Evolutionary conservation across 148 eudicot genomes (phyloP).

Genomic region (Polygonum maritimum): DNA sequence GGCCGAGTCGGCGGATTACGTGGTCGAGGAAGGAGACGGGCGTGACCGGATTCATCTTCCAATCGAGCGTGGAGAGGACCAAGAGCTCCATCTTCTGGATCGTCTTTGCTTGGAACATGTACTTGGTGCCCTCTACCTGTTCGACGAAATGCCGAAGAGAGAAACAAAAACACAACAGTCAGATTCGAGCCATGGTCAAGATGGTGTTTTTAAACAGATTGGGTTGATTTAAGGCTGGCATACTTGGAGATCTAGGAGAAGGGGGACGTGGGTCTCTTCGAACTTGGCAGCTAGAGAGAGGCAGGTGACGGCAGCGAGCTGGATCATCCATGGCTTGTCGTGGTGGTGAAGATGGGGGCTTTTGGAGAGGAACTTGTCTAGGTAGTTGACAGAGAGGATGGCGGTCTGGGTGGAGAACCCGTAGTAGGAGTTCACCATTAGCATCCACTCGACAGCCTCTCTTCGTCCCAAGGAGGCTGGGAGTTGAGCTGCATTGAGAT

Average conservation of each 20-base stretch:
- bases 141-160: neutral
- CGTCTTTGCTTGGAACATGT: constrained; percentile 60
- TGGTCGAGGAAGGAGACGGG: constrained; percentile 78
- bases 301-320: constrained; percentile 75
- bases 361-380: constrained; percentile 41
- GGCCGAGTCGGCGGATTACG: constrained; percentile 60
- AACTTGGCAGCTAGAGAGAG: constrained; percentile 88
- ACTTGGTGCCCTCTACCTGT: constrained; percentile 51
- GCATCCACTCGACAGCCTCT: constrained; percentile 62
- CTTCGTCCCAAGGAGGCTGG: constrained; percentile 19
- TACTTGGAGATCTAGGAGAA: constrained; percentile 80
- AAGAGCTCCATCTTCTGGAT: constrained; percentile 85
- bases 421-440: constrained; percentile 46
- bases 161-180: neutral
- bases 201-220: neutral
- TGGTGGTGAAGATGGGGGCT: constrained; percentile 36
- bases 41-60: constrained; percentile 88
- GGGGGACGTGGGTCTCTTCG: constrained; percentile 78
- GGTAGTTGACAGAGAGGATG: constrained; percentile 54
- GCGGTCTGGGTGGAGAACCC: constrained; percentile 60
- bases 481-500: neutral
- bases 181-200: neutral
- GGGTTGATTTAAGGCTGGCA: neutral
- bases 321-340: constrained; percentile 67
- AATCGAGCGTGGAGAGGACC: constrained; percentile 58